Percentiles rank a stretch among this genome's conserved stretches.
These are phyloP conservation scores for Colletotrichum spinosum DNA, from an alignment of 2,329 filamentous ascomycete species.

Conservation along the genomic window DNA sequence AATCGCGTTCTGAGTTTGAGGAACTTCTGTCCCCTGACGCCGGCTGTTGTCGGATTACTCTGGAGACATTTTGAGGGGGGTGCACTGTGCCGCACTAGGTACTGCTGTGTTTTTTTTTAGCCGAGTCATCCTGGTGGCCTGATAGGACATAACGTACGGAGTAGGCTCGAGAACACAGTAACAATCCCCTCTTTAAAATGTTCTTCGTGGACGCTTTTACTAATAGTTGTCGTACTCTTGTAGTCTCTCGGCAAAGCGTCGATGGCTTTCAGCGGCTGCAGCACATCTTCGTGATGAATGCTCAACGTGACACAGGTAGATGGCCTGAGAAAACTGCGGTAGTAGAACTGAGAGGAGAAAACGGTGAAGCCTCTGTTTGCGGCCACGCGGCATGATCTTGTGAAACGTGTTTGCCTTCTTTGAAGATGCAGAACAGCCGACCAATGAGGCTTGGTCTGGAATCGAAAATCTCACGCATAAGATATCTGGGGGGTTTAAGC, in stretches of 20 bases:
- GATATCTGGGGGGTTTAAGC: too few relatives aligned
- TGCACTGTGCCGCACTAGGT: slow-evolving; percentile 18
- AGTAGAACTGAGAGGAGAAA: slow-evolving; percentile 1
- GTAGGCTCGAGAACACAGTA: too few relatives aligned
- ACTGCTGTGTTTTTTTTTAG: not conserved
- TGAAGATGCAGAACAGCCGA: too few relatives aligned
- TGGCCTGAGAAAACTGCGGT: slow-evolving; percentile 5
- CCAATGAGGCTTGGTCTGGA: too few relatives aligned
- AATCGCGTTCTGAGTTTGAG: too few relatives aligned
- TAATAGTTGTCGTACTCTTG: not conserved
- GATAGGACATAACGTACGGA: too few relatives aligned
- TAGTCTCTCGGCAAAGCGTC: too few relatives aligned
- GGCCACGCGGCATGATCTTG: not conserved
- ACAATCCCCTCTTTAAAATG: too few relatives aligned
- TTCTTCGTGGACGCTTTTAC: slow-evolving; percentile 1
- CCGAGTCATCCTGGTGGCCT: too few relatives aligned
- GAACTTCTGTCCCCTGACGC: not conserved
- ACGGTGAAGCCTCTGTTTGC: not conserved
- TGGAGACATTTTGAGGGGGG: not conserved
- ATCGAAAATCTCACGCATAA: too few relatives aligned
- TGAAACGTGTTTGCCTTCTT: too few relatives aligned
- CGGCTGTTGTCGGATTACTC: slow-evolving; percentile 24
- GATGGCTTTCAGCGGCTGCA: not conserved
- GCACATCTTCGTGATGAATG: not conserved
- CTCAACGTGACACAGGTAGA: not conserved